Evolutionary conservation across 108 stramenopile species (phyloP), one percentile per base, ranked within the genome.

Genomic region (Nannochloropsis salina): DNA sequence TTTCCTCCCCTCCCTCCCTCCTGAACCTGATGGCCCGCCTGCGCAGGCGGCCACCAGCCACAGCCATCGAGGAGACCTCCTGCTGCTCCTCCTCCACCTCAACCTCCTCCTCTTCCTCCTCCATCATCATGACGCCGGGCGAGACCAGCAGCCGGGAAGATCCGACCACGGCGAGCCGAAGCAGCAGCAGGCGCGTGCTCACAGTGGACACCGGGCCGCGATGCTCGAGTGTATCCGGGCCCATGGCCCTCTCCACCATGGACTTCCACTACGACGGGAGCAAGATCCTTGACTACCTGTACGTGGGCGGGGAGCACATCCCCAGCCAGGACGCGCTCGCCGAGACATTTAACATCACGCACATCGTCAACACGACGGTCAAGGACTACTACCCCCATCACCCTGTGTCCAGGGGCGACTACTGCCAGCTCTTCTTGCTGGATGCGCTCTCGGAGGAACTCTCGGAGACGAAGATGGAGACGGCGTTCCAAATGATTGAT

Each of bases 241-340:
- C 61, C 61, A 15, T n/a, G 2, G 15, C 61, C 5, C 6, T 74
- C 15, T n/a, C 20, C 2, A 74, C 61, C 6, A 74, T 74, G 61
- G 61, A 74, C 61, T 74, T 74, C 61, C 61, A 74, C 4, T 74
- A 74, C n/a, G 61, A 74, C n/a, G 61, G 61, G 3, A 74, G 61
- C 61, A 74, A 74, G 61, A 74, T 74, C 4, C 61, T 74, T 2
- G 61, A 74, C 8, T 74, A 74, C 61, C 61, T 74, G 0, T 74
- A 74, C n/a, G 61, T 74, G 61, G 61, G 61, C n/a, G 61, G 61
- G 61, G 61, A 74, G 61, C 61, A 74, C 61, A 74, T 74, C 8
- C 61, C 61, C 20, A 74, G 61, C 61, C 61, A 74, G 6, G 61
- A 74, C n/a, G 61, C 61, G 20, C 61, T 74, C 8, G 61, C 61